Evolutionary conservation across 768 basidiomycete genomes (phyloP).

Genomic region (Dioszegia hungarica): DNA sequence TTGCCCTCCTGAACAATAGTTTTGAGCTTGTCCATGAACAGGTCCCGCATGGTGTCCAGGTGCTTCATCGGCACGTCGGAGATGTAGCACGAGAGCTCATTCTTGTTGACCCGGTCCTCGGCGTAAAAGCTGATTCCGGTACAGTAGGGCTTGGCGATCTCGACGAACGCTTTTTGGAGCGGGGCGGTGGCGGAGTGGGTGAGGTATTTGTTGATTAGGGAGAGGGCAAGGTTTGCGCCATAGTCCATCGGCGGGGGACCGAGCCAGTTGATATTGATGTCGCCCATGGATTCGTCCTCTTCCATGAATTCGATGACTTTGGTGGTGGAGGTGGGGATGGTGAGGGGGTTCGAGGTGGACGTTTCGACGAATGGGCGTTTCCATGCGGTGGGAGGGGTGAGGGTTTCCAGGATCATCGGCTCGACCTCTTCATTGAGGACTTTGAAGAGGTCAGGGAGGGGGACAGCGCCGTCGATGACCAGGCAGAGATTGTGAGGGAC

Average conservation of each 20-base stretch:
- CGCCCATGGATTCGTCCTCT: conserved; percentile 84
- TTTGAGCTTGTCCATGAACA: conserved; percentile 64
- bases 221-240: conserved; percentile 60
- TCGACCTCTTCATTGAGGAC: conserved; percentile 80
- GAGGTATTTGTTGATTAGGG: conserved; percentile 78
- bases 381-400: conserved; percentile 66
- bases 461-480: conserved; percentile 80
- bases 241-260: conserved; percentile 56
- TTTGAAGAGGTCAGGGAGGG: conserved; percentile 68
- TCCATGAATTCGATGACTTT: conserved; percentile 88
- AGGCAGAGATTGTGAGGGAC: conserved; percentile 84
- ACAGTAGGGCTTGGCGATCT: conserved; percentile 82
- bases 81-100: conserved; percentile 70
- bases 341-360: conserved; percentile 56
- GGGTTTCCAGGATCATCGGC: conserved; percentile 50
- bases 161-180: conserved; percentile 75
- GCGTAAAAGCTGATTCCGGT: conserved; percentile 74
- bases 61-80: conserved; percentile 78
- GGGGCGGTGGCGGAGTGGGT: conserved; percentile 59
- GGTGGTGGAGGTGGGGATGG: conserved; percentile 52
- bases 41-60: conserved; percentile 66
- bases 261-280: conserved; percentile 68
- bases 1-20: conserved; percentile 64
- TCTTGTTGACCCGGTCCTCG: conserved; percentile 65
- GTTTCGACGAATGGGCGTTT: conserved; percentile 92